phyloP scores from a whole-genome alignment of 2,329 filamentous ascomycete species.

The Alternaria alternata region DNA sequence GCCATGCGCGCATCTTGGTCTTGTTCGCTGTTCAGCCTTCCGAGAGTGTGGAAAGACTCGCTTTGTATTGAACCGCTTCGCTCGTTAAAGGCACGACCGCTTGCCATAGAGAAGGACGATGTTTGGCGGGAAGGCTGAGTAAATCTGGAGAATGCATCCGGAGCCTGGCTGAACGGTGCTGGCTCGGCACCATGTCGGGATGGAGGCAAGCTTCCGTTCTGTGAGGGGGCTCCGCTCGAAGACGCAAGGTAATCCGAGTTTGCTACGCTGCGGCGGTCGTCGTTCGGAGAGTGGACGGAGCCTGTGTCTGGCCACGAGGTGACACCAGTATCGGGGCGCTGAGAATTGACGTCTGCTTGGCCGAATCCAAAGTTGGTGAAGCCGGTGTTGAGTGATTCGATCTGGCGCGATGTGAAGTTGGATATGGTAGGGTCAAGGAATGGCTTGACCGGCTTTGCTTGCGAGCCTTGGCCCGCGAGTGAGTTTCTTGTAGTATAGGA shows the following conservation, averaged over 20 bases:
- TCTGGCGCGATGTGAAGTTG: slow-evolving; percentile 43
- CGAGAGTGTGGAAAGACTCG: slow-evolving; percentile 48
- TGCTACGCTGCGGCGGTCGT: slow-evolving; percentile 52
- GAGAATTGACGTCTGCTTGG: slow-evolving; percentile 40
- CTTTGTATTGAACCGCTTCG: slow-evolving; percentile 52
- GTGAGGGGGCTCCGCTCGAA: slow-evolving; percentile 57
- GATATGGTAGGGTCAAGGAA: slow-evolving; percentile 43
- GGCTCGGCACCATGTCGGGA: slow-evolving; percentile 61
- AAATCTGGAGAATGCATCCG: slow-evolving; percentile 40
- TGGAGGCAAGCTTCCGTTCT: slow-evolving; percentile 64
- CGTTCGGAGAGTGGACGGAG: slow-evolving; percentile 53
- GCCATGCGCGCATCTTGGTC: slow-evolving; percentile 44
- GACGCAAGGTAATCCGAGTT: slow-evolving; percentile 56
- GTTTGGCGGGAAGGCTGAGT: slow-evolving; percentile 54
- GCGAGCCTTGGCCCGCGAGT: slow-evolving; percentile 32
- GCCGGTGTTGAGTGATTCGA: slow-evolving; percentile 43
- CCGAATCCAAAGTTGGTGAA: slow-evolving; percentile 46
- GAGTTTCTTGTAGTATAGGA: slow-evolving; percentile 30
- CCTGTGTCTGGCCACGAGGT: slow-evolving; percentile 47
- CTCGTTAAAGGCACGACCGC: slow-evolving; percentile 48
- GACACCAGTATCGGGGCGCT: slow-evolving; percentile 36
- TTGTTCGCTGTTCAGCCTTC: slow-evolving; percentile 46
- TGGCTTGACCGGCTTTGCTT: slow-evolving; percentile 39
- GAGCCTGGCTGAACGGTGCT: slow-evolving; percentile 42
- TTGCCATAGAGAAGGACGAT: slow-evolving; percentile 59